These are phyloP conservation scores for Yamadazyma siamensis DNA, from an alignment of 1,139 yeast genomes.

Conservation along the genomic window DNA sequence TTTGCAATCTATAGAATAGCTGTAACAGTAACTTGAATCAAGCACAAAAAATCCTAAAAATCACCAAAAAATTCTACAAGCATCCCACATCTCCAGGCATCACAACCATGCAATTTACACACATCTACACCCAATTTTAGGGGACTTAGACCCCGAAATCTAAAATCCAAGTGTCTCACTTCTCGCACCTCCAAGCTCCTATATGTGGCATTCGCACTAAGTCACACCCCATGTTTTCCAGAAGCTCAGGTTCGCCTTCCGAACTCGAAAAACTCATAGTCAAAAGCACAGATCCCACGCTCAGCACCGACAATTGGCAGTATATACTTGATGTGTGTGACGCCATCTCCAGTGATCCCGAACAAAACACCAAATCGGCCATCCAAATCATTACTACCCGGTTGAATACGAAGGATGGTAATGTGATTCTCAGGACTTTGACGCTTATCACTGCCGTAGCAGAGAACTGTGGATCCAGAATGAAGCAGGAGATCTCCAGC, in stretches of 20 bases:
- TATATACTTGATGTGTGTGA: slow-evolving; percentile 82
- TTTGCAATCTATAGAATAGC: too few relatives aligned
- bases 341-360: slow-evolving; percentile 69
- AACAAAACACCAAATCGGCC: slow-evolving; percentile 52
- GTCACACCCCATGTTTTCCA: slow-evolving; percentile 2
- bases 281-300: slow-evolving; percentile 78
- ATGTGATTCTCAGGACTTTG: slow-evolving; percentile 70
- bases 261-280: slow-evolving; percentile 12
- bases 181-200: too few relatives aligned
- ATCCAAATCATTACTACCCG: slow-evolving; percentile 49
- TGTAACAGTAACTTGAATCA: too few relatives aligned
- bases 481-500: slow-evolving; percentile 79
- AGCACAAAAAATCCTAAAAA: too few relatives aligned
- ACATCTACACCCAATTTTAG: too few relatives aligned
- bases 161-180: too few relatives aligned
- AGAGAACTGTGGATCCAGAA: slow-evolving; percentile 89
- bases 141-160: too few relatives aligned
- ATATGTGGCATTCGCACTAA: too few relatives aligned
- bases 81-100: too few relatives aligned
- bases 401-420: slow-evolving; percentile 67
- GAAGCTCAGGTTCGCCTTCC: slow-evolving; percentile 2
- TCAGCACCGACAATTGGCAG: slow-evolving; percentile 85
- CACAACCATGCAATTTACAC: too few relatives aligned
- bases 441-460: slow-evolving; percentile 75
- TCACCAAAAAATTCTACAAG: too few relatives aligned